A percentile compares a stretch with the other conserved stretches of the same genome.
These are phyloP conservation scores for Ephemerocybe angulata DNA, from an alignment of 768 basidiomycete genomes.

Conservation along the genomic window DNA sequence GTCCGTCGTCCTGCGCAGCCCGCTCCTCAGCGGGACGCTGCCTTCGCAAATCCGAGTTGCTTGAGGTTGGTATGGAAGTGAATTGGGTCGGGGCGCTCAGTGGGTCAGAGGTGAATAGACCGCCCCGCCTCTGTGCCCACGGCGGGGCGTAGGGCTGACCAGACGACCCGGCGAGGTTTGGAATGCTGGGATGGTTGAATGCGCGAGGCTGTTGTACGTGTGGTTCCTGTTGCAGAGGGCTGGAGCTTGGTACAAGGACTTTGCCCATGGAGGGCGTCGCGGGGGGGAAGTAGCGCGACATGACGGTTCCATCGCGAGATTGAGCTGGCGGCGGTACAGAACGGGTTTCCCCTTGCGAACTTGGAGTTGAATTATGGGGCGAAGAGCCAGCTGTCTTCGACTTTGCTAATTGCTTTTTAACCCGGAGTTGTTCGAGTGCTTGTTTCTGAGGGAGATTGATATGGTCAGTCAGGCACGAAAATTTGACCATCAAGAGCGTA, in stretches of 20 bases:
- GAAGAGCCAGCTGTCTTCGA: conserved; percentile 21
- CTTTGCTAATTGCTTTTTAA: conserved; percentile 35
- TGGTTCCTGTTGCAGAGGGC: conserved; percentile 47
- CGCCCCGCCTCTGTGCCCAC: conserved; percentile 32
- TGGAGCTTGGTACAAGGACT: conserved; percentile 76
- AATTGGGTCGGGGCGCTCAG: conserved; percentile 61
- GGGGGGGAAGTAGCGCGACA: conserved; percentile 57
- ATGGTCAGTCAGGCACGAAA: conserved; percentile 10
- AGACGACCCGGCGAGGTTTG: conserved; percentile 21
- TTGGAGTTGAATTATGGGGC: conserved; percentile 23
- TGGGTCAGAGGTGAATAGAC: conserved; percentile 41
- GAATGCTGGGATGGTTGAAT: conserved; percentile 30
- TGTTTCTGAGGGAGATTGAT: conserved; percentile 31
- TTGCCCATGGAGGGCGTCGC: conserved; percentile 47
- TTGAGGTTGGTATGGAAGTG: conserved; percentile 23
- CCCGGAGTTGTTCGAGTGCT: conserved; percentile 47
- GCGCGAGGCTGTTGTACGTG: conserved; percentile 36
- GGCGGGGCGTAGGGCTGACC: conserved; percentile 23
- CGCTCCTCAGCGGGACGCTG: conserved; percentile 12
- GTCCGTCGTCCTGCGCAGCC: conserved; percentile 52
- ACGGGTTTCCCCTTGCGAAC: conserved; percentile 18
- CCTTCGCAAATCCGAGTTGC: conserved; percentile 1
- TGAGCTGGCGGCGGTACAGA: conserved; percentile 51
- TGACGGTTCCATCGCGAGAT: conserved; percentile 71
- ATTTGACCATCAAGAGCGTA: conserved; percentile 1